Evolutionary conservation across 306 rosid genomes (phyloP).

Genomic region (Mimosa bimucronata): DNA sequence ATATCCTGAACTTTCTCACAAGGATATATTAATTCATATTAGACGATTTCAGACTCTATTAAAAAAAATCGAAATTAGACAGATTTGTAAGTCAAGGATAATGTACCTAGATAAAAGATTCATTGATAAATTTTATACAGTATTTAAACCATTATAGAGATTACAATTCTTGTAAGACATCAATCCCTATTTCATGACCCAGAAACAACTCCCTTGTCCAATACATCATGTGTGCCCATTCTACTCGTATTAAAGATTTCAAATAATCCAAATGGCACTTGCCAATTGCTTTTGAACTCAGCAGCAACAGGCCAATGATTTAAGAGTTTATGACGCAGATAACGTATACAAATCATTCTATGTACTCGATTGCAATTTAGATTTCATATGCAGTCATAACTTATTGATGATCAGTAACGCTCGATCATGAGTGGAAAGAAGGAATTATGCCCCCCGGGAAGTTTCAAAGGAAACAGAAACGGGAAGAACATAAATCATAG

Average conservation of each 20-base stretch:
- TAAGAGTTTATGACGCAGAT: background rate
- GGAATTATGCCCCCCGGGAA: constrained; percentile 3
- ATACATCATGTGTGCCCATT: background rate
- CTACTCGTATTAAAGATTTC: background rate
- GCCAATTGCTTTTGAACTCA: constrained; percentile 15
- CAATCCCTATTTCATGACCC: background rate
- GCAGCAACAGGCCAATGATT: background rate
- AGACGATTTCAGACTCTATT: constrained; percentile 1
- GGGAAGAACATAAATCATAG: constrained; percentile 20
- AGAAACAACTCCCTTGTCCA: background rate
- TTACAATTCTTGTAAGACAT: background rate
- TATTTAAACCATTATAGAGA: background rate
- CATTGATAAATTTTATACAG: background rate
- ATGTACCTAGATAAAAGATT: background rate
- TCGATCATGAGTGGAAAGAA: background rate
- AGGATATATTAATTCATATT: background rate
- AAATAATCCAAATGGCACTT: background rate
- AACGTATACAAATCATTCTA: background rate
- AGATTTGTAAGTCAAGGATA: constrained; percentile 7
- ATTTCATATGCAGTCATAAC: background rate
- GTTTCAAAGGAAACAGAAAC: constrained; percentile 11
- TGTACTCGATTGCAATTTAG: background rate
- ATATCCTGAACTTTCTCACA: background rate
- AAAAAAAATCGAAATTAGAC: constrained; percentile 2
- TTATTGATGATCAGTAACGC: background rate